These are phyloP conservation scores for Hyaloperonospora arabidopsidis DNA, from an alignment of 352 stramenopile species.

Conservation along the genomic window DNA sequence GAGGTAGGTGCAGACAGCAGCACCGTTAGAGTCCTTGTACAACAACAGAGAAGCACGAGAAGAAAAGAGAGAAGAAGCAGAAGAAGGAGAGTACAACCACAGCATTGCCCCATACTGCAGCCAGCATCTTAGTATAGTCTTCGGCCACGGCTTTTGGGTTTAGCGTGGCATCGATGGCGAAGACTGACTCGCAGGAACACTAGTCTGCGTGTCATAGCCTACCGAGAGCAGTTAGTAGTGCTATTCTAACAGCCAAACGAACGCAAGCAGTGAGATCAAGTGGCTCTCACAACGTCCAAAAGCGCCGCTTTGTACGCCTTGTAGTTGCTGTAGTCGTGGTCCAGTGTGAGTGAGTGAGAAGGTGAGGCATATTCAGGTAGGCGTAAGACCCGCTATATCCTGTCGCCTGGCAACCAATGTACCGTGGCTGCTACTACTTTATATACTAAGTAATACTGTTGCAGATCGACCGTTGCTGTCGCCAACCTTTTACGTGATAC, in stretches of 20 bases:
- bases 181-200: slow-evolving; percentile 63
- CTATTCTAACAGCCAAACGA: too few species aligned
- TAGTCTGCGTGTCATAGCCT: slow-evolving; percentile 14
- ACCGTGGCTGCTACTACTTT: too few species aligned
- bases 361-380: too few species aligned
- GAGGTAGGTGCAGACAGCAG: slow-evolving; percentile 43
- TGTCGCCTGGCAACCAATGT: too few species aligned
- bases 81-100: too few species aligned
- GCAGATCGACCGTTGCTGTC: too few species aligned
- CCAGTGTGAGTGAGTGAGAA: too few species aligned
- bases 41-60: not conserved
- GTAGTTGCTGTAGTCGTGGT: slow-evolving; percentile 96
- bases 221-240: not conserved
- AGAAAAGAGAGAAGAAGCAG: too few species aligned
- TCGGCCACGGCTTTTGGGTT: slow-evolving; percentile 53
- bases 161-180: slow-evolving; percentile 85
- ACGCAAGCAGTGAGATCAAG: too few species aligned
- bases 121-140: slow-evolving; percentile 72
- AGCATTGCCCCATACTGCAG: slow-evolving; percentile 54
- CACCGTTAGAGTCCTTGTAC: slow-evolving; percentile 3
- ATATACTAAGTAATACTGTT: too few species aligned
- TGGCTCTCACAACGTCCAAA: slow-evolving; percentile 64
- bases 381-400: too few species aligned
- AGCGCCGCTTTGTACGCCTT: slow-evolving; percentile 87
- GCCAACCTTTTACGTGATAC: too few species aligned